Conservation (phyloP, 371 early-diverging fungal genomes). For the Saksenaea vasiformis region DNA sequence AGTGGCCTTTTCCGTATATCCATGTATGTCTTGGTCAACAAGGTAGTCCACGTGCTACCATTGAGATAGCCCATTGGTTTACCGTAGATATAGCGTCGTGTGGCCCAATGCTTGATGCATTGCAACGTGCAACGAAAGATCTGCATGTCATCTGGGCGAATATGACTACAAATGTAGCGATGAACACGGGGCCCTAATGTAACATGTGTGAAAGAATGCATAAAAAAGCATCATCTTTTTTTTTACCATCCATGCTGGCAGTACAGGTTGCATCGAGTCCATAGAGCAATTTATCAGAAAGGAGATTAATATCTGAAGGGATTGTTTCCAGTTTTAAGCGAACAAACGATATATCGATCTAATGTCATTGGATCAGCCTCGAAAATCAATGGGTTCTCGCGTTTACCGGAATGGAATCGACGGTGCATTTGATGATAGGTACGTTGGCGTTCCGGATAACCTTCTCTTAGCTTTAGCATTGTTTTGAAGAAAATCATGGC, state of each 20-base stretch:
- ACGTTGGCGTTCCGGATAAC: constrained; percentile 32
- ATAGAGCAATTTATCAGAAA: constrained; percentile 29
- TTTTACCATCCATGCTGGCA: constrained; percentile 40
- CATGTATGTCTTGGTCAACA: constrained; percentile 37
- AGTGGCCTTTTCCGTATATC: background rate
- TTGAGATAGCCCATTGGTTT: constrained; percentile 46
- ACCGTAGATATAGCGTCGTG: constrained; percentile 30
- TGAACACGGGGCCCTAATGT: constrained; percentile 37
- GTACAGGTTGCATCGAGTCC: constrained; percentile 28
- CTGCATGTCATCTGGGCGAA: constrained; percentile 9
- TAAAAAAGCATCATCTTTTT: background rate
- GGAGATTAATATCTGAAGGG: constrained; percentile 19
- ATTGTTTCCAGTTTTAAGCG: constrained; percentile 18
- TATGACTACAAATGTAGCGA: constrained; percentile 20
- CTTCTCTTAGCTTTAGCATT: constrained; percentile 12
- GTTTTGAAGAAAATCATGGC: background rate
- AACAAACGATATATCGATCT: constrained; percentile 47
- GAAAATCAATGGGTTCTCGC: background rate
- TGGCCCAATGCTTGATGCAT: constrained; percentile 42
- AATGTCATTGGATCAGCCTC: background rate
- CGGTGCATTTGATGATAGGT: constrained; percentile 39
- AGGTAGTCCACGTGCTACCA: constrained; percentile 33
- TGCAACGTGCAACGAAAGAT: constrained; percentile 27
- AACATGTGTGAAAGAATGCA: background rate
- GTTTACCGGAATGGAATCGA: constrained; percentile 38